A percentile compares a stretch with the other conserved stretches of the same genome.
These are phyloP conservation scores for Citeromyces matritensis DNA, from an alignment of 805 yeast species.

Conservation along the genomic window DNA sequence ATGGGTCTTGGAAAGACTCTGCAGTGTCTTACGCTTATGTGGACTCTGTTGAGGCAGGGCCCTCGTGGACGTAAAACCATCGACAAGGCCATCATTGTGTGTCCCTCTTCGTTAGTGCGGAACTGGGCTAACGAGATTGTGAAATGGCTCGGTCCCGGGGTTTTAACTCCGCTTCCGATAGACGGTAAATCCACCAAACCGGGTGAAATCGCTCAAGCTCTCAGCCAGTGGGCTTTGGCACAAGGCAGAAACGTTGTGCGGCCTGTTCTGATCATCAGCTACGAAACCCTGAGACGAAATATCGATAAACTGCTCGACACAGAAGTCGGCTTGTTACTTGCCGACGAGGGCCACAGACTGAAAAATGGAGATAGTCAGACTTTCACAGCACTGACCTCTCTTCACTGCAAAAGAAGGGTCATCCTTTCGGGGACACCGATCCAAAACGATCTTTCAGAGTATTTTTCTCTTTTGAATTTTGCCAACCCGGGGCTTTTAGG, in stretches of 20 bases:
- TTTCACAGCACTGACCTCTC: constrained; percentile 71
- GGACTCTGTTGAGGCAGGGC: constrained; percentile 83
- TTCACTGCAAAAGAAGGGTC: constrained; percentile 78
- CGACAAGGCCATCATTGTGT: constrained; percentile 81
- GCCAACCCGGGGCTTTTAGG: constrained; percentile 94
- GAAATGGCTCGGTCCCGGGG: constrained; percentile 94
- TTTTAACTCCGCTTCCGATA: constrained; percentile 73
- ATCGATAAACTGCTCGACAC: constrained; percentile 59
- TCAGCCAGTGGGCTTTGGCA: constrained; percentile 78
- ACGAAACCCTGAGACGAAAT: constrained; percentile 84
- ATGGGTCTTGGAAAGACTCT: constrained; percentile 91
- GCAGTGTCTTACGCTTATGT: constrained; percentile 79
- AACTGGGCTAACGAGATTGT: constrained; percentile 96
- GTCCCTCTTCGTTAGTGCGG: constrained; percentile 86
- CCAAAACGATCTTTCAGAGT: constrained; percentile 89
- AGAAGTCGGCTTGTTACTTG: constrained; percentile 75
- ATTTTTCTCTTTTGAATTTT: constrained; percentile 77
- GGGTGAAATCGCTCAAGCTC: constrained; percentile 48
- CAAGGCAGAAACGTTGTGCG: constrained; percentile 78
- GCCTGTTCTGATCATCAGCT: constrained; percentile 87
- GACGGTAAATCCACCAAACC: constrained; percentile 81
- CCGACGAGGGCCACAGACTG: constrained; percentile 76
- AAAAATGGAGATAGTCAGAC: constrained; percentile 88
- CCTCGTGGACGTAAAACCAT: constrained; percentile 78
- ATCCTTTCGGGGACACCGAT: constrained; percentile 94